A percentile compares a stretch with the other conserved stretches of the same genome.
Conservation (phyloP, 2,329 filamentous ascomycete species). For the Cordyceps pruinosa region DNA sequence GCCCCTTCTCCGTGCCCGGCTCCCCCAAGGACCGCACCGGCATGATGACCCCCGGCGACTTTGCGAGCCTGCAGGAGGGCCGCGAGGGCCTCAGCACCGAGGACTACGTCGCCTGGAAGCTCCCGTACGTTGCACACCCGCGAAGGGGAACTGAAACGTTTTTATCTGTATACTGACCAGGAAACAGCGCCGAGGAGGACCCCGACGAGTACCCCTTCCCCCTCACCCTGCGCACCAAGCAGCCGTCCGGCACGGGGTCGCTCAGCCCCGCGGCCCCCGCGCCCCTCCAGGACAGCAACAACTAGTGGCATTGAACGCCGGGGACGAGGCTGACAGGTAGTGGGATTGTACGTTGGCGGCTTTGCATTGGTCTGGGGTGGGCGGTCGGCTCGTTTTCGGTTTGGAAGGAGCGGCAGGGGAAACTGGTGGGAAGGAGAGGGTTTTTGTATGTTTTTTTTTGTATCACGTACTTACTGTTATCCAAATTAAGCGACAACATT, state of each 20-base stretch:
- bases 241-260: constrained; percentile 22
- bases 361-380: too few relatives aligned
- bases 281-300: background rate
- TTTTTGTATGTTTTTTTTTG: constrained; percentile 6
- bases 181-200: constrained; percentile 79
- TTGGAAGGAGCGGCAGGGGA: background rate
- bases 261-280: constrained; percentile 1
- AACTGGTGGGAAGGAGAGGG: background rate
- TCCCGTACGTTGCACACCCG: constrained; percentile 69
- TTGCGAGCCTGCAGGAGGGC: constrained; percentile 91
- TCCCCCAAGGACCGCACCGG: constrained; percentile 84
- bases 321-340: too few relatives aligned
- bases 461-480: constrained; percentile 1
- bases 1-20: constrained; percentile 88
- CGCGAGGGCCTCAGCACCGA: constrained; percentile 90
- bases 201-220: constrained; percentile 62
- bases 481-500: constrained; percentile 9
- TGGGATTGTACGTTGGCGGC: too few relatives aligned
- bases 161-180: background rate
- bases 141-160: background rate
- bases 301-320: background rate
- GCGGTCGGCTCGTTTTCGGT: too few relatives aligned
- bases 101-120: constrained; percentile 96
- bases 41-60: constrained; percentile 99
- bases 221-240: constrained; percentile 49